phyloP scores from a whole-genome alignment of 1,284 basidiomycete genomes.

The Sanghuangporus sanghuang region DNA sequence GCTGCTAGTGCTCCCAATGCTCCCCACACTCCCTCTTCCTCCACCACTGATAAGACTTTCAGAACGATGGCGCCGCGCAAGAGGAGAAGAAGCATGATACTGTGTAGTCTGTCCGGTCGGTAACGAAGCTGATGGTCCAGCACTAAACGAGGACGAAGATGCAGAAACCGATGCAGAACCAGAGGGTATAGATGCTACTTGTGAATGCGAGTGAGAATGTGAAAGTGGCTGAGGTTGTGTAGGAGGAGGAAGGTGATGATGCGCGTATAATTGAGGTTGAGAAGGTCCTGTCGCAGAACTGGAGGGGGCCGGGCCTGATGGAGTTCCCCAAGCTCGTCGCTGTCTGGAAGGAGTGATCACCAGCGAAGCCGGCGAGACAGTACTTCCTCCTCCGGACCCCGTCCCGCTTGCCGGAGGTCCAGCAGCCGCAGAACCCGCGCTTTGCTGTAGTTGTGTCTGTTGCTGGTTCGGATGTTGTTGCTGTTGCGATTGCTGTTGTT shows the following conservation, averaged over 20 bases:
- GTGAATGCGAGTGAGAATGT: not conserved
- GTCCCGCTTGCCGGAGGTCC: not conserved
- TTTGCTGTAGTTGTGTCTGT: constrained; percentile 17
- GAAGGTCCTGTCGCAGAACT: not conserved
- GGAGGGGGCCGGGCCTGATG: not conserved
- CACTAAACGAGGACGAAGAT: not conserved
- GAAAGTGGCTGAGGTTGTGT: not conserved
- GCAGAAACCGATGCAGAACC: not conserved
- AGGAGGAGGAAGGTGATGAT: not conserved
- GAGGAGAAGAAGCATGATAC: not conserved
- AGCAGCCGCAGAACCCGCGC: constrained; percentile 15
- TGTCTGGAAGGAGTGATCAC: not conserved
- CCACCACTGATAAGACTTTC: not conserved
- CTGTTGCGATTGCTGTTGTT: not conserved
- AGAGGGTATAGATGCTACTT: not conserved
- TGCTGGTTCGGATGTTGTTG: not conserved
- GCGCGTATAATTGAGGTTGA: not conserved
- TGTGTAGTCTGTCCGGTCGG: not conserved
- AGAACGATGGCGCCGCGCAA: not conserved
- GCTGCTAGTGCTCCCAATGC: not conserved
- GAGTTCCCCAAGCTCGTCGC: not conserved
- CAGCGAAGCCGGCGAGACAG: not conserved
- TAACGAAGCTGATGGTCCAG: not conserved
- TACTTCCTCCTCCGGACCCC: not conserved
- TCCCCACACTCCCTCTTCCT: not conserved